Conservation (phyloP, 2,329 filamentous ascomycete species). For the Fusarium secorum region DNA sequence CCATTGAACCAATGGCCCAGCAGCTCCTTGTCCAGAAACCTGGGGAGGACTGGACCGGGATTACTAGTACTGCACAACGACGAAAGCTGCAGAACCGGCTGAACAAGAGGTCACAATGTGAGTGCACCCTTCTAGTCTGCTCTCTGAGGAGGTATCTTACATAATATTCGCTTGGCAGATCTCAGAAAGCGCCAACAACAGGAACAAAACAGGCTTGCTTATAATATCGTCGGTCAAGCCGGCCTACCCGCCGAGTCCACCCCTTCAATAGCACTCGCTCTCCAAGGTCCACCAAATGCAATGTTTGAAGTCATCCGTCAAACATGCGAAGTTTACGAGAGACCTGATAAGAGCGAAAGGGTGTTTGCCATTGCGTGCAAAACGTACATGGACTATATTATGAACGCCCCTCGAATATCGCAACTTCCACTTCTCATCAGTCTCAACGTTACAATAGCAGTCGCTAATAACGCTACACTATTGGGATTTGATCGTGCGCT, state of each 20-base stretch:
- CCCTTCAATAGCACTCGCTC: neutral
- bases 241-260: neutral
- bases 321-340: constrained; percentile 3
- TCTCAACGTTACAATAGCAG: constrained; percentile 12
- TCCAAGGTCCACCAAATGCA: accelerated
- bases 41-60: constrained; percentile 12
- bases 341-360: neutral
- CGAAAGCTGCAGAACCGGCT: constrained; percentile 19
- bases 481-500: neutral
- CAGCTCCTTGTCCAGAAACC: constrained; percentile 5
- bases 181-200: neutral
- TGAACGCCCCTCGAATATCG: constrained; percentile 4
- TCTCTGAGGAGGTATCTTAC: neutral
- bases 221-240: neutral
- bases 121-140: accelerated
- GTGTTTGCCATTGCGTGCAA: constrained; percentile 2
- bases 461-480: neutral
- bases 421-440: constrained; percentile 14
- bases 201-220: neutral
- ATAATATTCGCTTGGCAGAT: accelerated
- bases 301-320: neutral
- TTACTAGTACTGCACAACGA: constrained; percentile 11
- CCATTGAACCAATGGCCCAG: constrained; percentile 8
- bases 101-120: constrained; percentile 20
- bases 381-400: constrained; percentile 8